Evolutionary conservation across 306 rosid genomes (phyloP), one percentile per base, ranked within the genome.

Genomic region (Hippophae rhamnoides): DNA sequence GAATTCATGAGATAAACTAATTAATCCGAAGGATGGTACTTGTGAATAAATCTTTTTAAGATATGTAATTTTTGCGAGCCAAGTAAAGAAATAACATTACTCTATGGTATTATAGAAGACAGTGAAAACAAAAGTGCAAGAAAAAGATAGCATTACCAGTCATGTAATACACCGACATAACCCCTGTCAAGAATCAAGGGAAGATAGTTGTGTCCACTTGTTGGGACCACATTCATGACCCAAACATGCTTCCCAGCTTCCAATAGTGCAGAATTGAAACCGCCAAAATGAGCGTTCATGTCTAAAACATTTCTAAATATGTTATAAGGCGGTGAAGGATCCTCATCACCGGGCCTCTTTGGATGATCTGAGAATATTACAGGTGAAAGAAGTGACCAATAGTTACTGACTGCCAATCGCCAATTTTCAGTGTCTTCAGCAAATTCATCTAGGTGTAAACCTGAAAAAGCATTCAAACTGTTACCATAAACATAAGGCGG

Each of bases 311-410:
- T 93, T 69, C 99, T 78, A 61, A 93, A 87, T 97, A 93, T 93
- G 84, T 93, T 93, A 79, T 76, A 93, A 57, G 99, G 99, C 8
- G 99, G 97, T 43, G 83, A 82, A 42, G 99, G 99, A 71, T 93
- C 99, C 72, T 93, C 99, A 61, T 89, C 99, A 3, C 99, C 99
- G 1, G 99, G 99, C 68, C 99, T 80, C 81, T 93, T 93, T n/a
- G 99, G 99, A 79, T 93, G 99, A 78, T 93, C 99, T 14, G 99
- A 93, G 79, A 93, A 93, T 72, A 93, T 86, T 66, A 89, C 61
- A 13, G 99, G 99, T 27, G 99, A 93, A 68, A 93, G 64, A 75
- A 93, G 95, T 61, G 97, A 86, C 99, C 99, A 93, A 65, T 93
- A 93, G 74, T 93, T 89, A 51, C 59, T 79, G 45, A 93, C 83